These are phyloP conservation scores for Daucus carota DNA, from an alignment of 129 eudicot species.

Conservation along the genomic window DH1_v3.0 NC_030389.2:32918001-32918500, in stretches of 20 bases:
- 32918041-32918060: too few species aligned
- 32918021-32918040: too few species aligned
- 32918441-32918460: background rate
- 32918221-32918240: background rate
- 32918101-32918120: too few species aligned
- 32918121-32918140: background rate
- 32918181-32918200: background rate
- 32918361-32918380: background rate
- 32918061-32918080: too few species aligned
- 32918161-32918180: background rate
- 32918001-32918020: too few species aligned
- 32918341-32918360: background rate
- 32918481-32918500: constrained; percentile 1
- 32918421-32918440: constrained; percentile 1
- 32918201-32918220: background rate
- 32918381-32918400: constrained; percentile 7
- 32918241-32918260: background rate
- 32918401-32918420: background rate
- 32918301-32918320: background rate
- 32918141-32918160: background rate
- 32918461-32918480: background rate
- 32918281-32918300: background rate
- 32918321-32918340: background rate
- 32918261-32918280: background rate
- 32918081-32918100: too few species aligned